Evolutionary conservation across 805 yeast species (phyloP), one percentile per base, ranked within the genome.

Genomic region (Wickerhamiella brachini): DNA sequence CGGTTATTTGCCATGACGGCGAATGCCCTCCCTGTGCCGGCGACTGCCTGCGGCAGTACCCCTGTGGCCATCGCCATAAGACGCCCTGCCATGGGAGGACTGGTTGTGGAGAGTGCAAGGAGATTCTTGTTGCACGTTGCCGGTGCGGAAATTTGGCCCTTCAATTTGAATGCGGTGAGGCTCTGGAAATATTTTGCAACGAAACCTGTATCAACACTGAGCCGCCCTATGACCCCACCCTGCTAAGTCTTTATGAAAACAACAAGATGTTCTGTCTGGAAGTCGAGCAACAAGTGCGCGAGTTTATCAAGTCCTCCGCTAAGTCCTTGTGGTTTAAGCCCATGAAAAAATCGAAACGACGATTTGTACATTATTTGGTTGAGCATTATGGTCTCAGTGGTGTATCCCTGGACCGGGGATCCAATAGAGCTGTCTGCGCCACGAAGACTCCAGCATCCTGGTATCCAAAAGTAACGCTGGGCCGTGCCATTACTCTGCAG

Each of bases 381-480:
- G 77, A 71, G 34, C 65, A 78, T 0, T 85, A 71, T 62, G 71
- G 75, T 9, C 58, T 86, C 5, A 78, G 74, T 57, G 72, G 85
- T 0, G 89, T 84, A 58, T 77, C 89, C 2, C 88, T 85, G 53
- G 95, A 85, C 64, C 76, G 74, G 3, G 95, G 87, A 52, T 94
- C 95, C 0, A 72, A 76, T 47, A 67, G 95, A 52, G 57, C 61
- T 1, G 58, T 60, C 1, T 34, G 56, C 10, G 62, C 50, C 3
- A 38, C 49, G 23, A 26, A 44, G 17, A 55, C 55, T 1, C 22
- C 24, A 8, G 20, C 31, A 3, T 48, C 57, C 2, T 51, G 59
- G 54, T 44, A 55, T n/a, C 56, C 58, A 1, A 43, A 34, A 10
- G 39, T 48, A 23, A 38, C 31, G 0, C 49, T 59, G 8, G 34